These are phyloP conservation scores for Seminavis robusta DNA, from an alignment of 108 stramenopile species.

Conservation along the genomic window DNA sequence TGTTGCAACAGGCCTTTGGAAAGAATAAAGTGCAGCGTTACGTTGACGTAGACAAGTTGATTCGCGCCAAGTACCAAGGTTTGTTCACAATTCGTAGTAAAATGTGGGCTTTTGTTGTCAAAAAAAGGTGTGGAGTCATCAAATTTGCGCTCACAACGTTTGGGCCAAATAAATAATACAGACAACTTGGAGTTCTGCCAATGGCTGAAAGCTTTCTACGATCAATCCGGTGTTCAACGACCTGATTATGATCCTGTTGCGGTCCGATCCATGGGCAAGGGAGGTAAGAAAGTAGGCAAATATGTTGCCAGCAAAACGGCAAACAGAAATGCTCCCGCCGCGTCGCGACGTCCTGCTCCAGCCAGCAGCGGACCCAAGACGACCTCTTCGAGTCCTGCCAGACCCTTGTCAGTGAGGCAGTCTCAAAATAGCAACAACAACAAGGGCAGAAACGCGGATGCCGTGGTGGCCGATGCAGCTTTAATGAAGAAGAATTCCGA, in stretches of 20 bases:
- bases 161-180: constrained; percentile 84
- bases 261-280: constrained; percentile 86
- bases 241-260: constrained; percentile 90
- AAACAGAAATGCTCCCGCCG: constrained; percentile 10
- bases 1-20: constrained; percentile 92
- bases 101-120: constrained; percentile 56
- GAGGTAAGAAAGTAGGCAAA: constrained; percentile 42
- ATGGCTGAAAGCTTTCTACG: constrained; percentile 96
- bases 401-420: constrained; percentile 1
- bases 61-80: constrained; percentile 93
- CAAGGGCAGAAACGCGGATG: not conserved
- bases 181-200: constrained; percentile 99
- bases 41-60: constrained; percentile 89
- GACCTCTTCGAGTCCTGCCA: not conserved
- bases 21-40: constrained; percentile 75
- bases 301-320: not conserved
- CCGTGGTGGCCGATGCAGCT: constrained; percentile 32
- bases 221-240: constrained; percentile 55
- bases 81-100: constrained; percentile 50
- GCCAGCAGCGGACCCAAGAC: not conserved
- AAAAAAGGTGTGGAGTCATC: not conserved
- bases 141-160: constrained; percentile 32
- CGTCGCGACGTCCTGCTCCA: constrained; percentile 3
- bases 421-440: not conserved
- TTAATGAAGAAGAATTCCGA: constrained; percentile 54